These are phyloP conservation scores for Saccharomycopsis fodiens DNA, from an alignment of 805 yeast genomes.

Conservation along the genomic window DNA sequence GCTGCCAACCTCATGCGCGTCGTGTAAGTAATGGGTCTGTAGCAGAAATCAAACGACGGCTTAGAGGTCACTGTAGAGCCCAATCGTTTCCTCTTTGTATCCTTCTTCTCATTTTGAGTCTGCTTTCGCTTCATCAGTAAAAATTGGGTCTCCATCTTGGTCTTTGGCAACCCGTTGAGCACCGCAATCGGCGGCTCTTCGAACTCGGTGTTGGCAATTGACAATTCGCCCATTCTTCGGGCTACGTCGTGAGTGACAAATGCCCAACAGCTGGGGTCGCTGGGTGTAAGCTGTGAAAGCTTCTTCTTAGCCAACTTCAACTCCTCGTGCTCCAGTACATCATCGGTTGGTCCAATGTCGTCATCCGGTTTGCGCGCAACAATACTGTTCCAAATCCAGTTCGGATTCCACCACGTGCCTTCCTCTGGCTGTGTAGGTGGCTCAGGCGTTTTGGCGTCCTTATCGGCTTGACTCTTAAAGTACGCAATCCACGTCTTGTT, in stretches of 20 bases:
- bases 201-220: slow-evolving; percentile 14
- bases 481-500: neutral
- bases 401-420: slow-evolving; percentile 16
- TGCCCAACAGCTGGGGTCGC: slow-evolving; percentile 17
- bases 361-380: neutral
- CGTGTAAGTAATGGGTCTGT: slow-evolving; percentile 6
- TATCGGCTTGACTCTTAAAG: neutral
- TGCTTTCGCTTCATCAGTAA: neutral
- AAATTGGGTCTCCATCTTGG: slow-evolving; percentile 9
- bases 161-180: slow-evolving; percentile 7
- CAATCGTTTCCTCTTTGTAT: neutral
- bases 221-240: slow-evolving; percentile 11
- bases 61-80: neutral
- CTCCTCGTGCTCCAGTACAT: slow-evolving; percentile 12
- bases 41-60: slow-evolving; percentile 15
- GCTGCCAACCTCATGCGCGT: slow-evolving; percentile 11
- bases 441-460: neutral
- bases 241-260: slow-evolving; percentile 12
- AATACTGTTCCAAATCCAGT: slow-evolving; percentile 17
- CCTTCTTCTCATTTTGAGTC: neutral
- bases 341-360: slow-evolving; percentile 1
- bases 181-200: slow-evolving; percentile 14
- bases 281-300: neutral
- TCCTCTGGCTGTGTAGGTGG: neutral
- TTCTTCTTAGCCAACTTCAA: slow-evolving; percentile 14